A percentile compares a stretch with the other conserved stretches of the same genome.
Evolutionary conservation across 345 rosid genomes (phyloP).

Genomic region (Erucastrum elatum): DNA sequence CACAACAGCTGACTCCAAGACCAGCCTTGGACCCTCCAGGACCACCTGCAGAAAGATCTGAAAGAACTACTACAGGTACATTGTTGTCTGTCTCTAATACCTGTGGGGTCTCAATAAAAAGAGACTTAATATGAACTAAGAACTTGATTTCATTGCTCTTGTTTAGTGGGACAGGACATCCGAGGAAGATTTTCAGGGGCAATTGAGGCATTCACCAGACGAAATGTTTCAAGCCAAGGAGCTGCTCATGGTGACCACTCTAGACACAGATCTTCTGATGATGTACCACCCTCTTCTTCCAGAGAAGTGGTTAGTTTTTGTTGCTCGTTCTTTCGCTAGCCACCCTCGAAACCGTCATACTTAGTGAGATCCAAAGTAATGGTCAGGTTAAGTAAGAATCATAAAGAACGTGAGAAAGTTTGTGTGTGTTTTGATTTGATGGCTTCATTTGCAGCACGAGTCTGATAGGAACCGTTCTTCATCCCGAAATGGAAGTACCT

Average conservation of each 20-base stretch:
- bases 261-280: constrained; percentile 52
- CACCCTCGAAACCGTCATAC: neutral
- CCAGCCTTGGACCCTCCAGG: constrained; percentile 62
- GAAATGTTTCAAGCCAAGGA: constrained; percentile 56
- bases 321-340: constrained; percentile 3
- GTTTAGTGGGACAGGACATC: constrained; percentile 74
- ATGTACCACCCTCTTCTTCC: constrained; percentile 49
- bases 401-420: constrained; percentile 12
- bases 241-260: constrained; percentile 46
- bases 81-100: constrained; percentile 15
- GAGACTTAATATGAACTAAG: neutral
- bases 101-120: neutral
- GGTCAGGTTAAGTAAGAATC: neutral
- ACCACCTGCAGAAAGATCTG: constrained; percentile 68
- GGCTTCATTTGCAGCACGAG: constrained; percentile 56
- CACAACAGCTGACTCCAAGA: constrained; percentile 54
- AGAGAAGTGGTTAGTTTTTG: constrained; percentile 54
- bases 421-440: constrained; percentile 10
- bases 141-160: neutral
- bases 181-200: constrained; percentile 82
- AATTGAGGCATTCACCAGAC: constrained; percentile 75
- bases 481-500: constrained; percentile 65
- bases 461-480: constrained; percentile 57
- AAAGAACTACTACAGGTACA: constrained; percentile 76
- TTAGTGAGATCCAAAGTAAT: neutral